Conservation (phyloP, 768 basidiomycete species). For the Vishniacozyma victoriae region DNA sequence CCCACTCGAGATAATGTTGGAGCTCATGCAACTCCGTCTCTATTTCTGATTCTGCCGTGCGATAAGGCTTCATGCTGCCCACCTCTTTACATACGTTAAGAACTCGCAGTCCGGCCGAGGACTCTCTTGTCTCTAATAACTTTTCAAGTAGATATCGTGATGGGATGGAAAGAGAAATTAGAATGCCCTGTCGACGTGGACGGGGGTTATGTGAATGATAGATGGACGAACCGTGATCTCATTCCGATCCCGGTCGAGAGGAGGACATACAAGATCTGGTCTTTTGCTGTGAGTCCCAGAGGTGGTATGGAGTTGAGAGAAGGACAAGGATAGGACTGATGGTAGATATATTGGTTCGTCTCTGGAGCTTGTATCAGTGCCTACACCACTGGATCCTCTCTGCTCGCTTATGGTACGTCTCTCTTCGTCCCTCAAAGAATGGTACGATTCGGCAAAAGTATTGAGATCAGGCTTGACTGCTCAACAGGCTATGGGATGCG, state of each 20-base stretch:
- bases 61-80: too few relatives aligned
- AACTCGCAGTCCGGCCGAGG: too few relatives aligned
- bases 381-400: slow-evolving; percentile 19
- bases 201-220: slow-evolving; percentile 14
- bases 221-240: slow-evolving; percentile 30
- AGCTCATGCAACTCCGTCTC: too few relatives aligned
- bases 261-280: slow-evolving; percentile 23
- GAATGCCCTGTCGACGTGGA: slow-evolving; percentile 20
- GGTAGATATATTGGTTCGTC: slow-evolving; percentile 4
- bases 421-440: not conserved
- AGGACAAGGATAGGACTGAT: too few relatives aligned
- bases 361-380: slow-evolving; percentile 15
- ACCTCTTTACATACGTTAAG: too few relatives aligned
- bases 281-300: slow-evolving; percentile 7
- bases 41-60: too few relatives aligned
- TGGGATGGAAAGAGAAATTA: too few relatives aligned
- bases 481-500: slow-evolving; percentile 16
- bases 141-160: too few relatives aligned
- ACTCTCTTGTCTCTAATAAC: too few relatives aligned
- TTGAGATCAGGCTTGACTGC: slow-evolving; percentile 10
- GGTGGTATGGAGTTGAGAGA: too few relatives aligned
- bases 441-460: not conserved
- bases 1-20: too few relatives aligned
- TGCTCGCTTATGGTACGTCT: slow-evolving; percentile 17
- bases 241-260: slow-evolving; percentile 28